Percentiles rank a stretch among this genome's conserved stretches.
phyloP scores from a whole-genome alignment of 768 basidiomycete species.

The Mycena rebaudengoi region DNA sequence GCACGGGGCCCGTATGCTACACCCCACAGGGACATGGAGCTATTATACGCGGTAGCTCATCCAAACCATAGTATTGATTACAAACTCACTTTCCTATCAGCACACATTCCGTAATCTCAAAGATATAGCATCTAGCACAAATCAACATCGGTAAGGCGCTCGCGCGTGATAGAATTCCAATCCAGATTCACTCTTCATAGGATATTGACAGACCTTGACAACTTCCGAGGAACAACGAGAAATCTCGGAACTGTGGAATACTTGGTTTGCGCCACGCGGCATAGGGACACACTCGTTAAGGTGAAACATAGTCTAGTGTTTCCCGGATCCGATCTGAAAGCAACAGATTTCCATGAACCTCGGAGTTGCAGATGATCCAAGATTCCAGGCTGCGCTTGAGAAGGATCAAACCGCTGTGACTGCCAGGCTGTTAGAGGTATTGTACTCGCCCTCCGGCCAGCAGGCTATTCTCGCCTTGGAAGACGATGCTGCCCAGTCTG shows the following conservation, averaged over 20 bases:
- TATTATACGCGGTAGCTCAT: not conserved
- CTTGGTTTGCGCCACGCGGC: not conserved
- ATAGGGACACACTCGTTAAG: not conserved
- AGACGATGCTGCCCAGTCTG: slow-evolving; percentile 17
- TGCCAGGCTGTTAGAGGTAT: not conserved
- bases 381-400: slow-evolving; percentile 13
- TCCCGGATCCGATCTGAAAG: no score
- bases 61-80: not conserved
- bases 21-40: not conserved
- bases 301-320: no score
- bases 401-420: slow-evolving; percentile 8
- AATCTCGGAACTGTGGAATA: not conserved
- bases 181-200: not conserved
- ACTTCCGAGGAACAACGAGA: not conserved
- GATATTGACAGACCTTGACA: not conserved
- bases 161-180: no score
- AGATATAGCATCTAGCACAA: not conserved
- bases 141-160: not conserved
- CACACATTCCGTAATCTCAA: not conserved
- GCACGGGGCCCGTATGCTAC: not conserved
- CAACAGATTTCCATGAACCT: slow-evolving; percentile 13
- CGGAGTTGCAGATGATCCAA: not conserved
- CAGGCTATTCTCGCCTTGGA: slow-evolving; percentile 17
- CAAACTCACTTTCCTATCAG: not conserved
- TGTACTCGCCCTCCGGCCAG: slow-evolving; percentile 17